Percentiles rank a stretch among this genome's conserved stretches.
Evolutionary conservation across 2,329 filamentous ascomycete species (phyloP).

Genomic region (Aureobasidium mangrovei): DNA sequence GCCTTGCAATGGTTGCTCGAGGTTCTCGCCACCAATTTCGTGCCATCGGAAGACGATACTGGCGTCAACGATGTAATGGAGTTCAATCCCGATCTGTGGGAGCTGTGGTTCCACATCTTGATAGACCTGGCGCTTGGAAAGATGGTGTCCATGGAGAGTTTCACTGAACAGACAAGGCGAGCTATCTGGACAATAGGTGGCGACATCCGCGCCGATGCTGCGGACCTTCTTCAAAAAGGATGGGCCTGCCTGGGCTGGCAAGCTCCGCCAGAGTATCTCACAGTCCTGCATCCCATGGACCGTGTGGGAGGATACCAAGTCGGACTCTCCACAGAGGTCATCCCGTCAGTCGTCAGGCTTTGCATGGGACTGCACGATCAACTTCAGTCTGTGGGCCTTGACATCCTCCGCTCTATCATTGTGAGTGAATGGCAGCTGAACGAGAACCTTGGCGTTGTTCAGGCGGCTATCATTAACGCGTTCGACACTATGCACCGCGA

Average conservation of each 20-base stretch:
- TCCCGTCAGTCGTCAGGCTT: conserved; percentile 84
- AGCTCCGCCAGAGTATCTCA: conserved; percentile 67
- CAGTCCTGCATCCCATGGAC: conserved; percentile 60
- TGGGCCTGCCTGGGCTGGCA: conserved; percentile 99
- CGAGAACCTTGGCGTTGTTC: conserved; percentile 81
- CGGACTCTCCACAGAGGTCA: conserved; percentile 88
- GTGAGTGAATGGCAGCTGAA: conserved; percentile 96
- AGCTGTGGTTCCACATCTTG: conserved; percentile 80
- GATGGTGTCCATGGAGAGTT: conserved; percentile 83
- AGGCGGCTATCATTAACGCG: conserved; percentile 94
- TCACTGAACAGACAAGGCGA: conserved; percentile 89
- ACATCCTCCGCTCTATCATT: conserved; percentile 95
- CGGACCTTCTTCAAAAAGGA: conserved; percentile 70
- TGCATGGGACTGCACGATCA: conserved; percentile 94
- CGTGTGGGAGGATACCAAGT: conserved; percentile 96
- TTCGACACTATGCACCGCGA: conserved; percentile 79
- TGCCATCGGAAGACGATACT: conserved; percentile 84
- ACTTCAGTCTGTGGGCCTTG: conserved; percentile 77
- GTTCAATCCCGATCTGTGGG: conserved; percentile 93
- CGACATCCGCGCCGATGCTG: conserved; percentile 86
- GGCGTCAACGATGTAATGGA: conserved; percentile 45
- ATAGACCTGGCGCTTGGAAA: conserved; percentile 84
- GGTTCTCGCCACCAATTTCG: conserved; percentile 72
- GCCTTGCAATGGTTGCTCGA: conserved; percentile 15
- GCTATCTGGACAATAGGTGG: conserved; percentile 99